phyloP scores from a whole-genome alignment of 1,284 basidiomycete species.

The Gymnopus androsaceus region DNA sequence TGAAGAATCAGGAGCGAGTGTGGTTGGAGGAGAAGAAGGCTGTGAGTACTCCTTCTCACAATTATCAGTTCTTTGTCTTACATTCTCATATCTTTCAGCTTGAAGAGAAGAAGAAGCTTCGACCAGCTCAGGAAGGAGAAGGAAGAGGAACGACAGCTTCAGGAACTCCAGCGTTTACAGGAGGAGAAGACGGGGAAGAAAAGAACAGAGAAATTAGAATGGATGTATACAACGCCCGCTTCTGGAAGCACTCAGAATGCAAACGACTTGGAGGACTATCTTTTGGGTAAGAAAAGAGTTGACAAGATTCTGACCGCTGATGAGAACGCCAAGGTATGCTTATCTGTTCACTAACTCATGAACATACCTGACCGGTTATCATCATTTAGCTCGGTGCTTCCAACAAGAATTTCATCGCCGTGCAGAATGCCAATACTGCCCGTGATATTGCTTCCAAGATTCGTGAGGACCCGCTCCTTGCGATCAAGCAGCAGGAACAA shows the following conservation, averaged over 20 bases:
- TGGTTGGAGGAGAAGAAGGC: conserved; percentile 99
- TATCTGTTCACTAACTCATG: background rate
- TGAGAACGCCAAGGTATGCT: conserved; percentile 81
- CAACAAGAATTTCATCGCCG: conserved; percentile 88
- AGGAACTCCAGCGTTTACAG: conserved; percentile 93
- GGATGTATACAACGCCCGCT: conserved; percentile 98
- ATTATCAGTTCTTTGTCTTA: conserved; percentile 8
- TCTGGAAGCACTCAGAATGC: conserved; percentile 80
- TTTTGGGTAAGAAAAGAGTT: conserved; percentile 97
- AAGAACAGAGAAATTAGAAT: conserved; percentile 91
- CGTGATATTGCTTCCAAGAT: conserved; percentile 93
- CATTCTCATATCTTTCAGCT: conserved; percentile 49
- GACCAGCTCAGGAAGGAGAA: conserved; percentile 96
- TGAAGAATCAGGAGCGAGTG: conserved; percentile 98
- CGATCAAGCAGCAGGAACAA: conserved; percentile 98
- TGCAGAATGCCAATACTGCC: conserved; percentile 90
- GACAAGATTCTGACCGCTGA: conserved; percentile 93
- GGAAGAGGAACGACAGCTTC: conserved; percentile 95
- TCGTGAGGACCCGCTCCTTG: conserved; percentile 92
- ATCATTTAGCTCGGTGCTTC: conserved; percentile 73
- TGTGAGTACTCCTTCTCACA: conserved; percentile 46
- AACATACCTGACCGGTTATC: background rate
- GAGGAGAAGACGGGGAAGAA: conserved; percentile 95
- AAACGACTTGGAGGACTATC: conserved; percentile 94
- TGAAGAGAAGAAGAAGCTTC: conserved; percentile 97